Base-by-base conservation (phyloP, 495 filamentous ascomycete species). In the Podospora comata region DNA sequence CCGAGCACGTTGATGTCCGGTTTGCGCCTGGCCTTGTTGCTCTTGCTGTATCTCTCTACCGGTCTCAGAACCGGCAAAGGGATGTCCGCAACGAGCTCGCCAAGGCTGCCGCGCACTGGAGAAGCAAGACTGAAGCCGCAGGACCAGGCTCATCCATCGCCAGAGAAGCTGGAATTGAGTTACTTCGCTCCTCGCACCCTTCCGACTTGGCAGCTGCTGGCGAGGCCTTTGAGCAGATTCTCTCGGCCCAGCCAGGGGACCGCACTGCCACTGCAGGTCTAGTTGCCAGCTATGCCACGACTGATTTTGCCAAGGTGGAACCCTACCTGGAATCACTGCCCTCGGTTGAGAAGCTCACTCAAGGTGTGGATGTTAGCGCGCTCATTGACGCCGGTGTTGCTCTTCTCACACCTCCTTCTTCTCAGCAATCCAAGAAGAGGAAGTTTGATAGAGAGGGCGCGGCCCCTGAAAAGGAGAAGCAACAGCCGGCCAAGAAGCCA, bases 1-100 rank as follows among this genome's bases (percentile, higher is more conserved):
- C 82, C 15, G 76, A 82, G 30, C 75, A 87, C 64, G 75, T 84
- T 30, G 86, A 92, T 68, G 87, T 90, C 34, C 91, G 92, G 32
- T 96, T 88, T 76, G 88, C 92, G 39, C 95, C 96, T 0, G 96
- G 96, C 28, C 82, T 99, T 0, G 85, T 97, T 18, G 91, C 90
- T n/a, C 82, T 92, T 2, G 83, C 93, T 4, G 88, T 97, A 16
- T 89, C 91, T 3, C 82, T 99, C 0, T 97, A 97, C 78, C 86
- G 86, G 67, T 80, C 82, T 2, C 91, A 96, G 77, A 89, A 89
- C 65, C 92, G 93, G n/a, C 91, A 88, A 66, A 75, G 85, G 26
- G 88, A 91, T 54, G 86, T 91, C 69, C 90, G 89, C 64, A 78
- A 80, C 1, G 86, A 93, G 69, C 82, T 98, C 20, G 87, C 88